A percentile compares a stretch with the other conserved stretches of the same genome.
These are phyloP conservation scores for Immersiporthe knoxdaviesiana DNA, from an alignment of 2,329 filamentous ascomycete species.

Conservation along the genomic window DNA sequence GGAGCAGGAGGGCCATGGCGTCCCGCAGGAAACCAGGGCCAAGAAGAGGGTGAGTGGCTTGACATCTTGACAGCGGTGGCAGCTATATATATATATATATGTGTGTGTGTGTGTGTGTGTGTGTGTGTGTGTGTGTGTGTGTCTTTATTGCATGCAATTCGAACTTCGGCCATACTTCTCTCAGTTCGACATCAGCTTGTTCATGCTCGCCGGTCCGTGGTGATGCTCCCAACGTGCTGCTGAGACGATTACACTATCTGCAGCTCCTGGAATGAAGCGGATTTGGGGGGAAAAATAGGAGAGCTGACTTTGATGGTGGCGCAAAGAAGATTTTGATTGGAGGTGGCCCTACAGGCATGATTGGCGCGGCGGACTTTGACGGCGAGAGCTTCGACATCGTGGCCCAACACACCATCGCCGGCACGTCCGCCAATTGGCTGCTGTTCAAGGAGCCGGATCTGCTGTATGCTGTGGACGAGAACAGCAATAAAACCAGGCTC, in stretches of 20 bases:
- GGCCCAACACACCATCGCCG: conserved; percentile 38
- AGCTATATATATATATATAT: no score
- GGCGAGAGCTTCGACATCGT: conserved; percentile 45
- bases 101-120: no score
- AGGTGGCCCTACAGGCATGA: conserved; percentile 40
- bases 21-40: not conserved
- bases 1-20: not conserved
- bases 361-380: conserved; percentile 48
- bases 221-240: not conserved
- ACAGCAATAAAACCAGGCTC: conserved; percentile 43
- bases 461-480: conserved; percentile 55
- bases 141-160: not conserved
- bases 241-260: conserved; percentile 4
- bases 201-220: not conserved
- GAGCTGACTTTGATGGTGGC: conserved; percentile 14
- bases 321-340: conserved; percentile 45
- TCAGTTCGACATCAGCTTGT: not conserved
- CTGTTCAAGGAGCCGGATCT: conserved; percentile 43
- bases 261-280: not conserved
- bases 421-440: conserved; percentile 50
- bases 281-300: conserved; percentile 5
- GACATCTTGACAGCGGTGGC: not conserved
- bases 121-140: no score
- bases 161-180: not conserved
- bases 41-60: not conserved